Evolutionary conservation across 257 asterid genomes (phyloP), one percentile per base, ranked within the genome.

Genomic region (Jacaranda mimosifolia): DNA sequence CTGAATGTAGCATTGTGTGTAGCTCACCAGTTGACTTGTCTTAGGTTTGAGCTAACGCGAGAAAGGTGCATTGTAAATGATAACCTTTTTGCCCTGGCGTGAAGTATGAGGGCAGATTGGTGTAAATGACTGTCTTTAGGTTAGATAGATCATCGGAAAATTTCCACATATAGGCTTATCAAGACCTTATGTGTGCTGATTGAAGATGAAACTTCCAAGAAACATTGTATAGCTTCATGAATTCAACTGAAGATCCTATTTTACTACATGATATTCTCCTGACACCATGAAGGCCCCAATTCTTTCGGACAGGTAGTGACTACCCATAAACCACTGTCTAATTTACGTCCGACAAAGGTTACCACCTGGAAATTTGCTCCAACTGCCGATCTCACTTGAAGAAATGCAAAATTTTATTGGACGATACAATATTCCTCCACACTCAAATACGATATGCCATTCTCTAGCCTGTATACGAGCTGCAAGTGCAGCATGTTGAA

Each of bases 61-160:
- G n/a, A 7, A 13, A 53, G 11, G 39, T 39, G 76, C 36, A 42
- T 43, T 77, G 82, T 80, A 80, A 72, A 82, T 69, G 75, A 77
- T 59, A 32, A 36, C 83, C 84, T 66, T 59, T 77, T 70, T 60
- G 72, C 77, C 78, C 55, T 18, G 63, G 56, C 51, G 77, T 72
- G 51, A 36, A 18, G 73, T 45, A 19, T 32, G 1, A 40, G 68
- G 77, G 81, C 69, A 45, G 38, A 68, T 69, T 77, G 79, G 77
- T 76, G 88, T 82, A 84, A 74, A 74, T 56, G 49, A 71, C 74
- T 55, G 75, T 66, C 56, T 45, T 71, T 74, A 78, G 83, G 56
- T 15, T 77, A 81, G 70, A 63, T 74, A 82, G 85, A 39, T 63
- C n/a, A 17, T 57, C 39, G 53, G 64, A 49, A 73, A 52, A 45